Conservation (phyloP, 192 early-diverging fungal species). For the Dissophora globulifera region DNA sequence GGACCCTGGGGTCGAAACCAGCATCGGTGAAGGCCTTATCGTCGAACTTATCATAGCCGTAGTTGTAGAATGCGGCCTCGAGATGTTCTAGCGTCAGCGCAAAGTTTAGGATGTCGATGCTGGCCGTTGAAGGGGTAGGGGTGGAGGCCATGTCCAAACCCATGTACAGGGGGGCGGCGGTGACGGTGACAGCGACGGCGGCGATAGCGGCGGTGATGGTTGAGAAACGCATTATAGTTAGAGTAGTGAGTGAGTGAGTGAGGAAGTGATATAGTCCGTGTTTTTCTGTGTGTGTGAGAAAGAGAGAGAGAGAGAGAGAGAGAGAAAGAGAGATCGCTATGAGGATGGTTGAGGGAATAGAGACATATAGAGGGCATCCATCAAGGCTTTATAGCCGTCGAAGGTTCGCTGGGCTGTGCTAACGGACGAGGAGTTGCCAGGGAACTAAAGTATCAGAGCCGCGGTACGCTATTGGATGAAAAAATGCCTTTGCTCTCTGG, state of each 20-base stretch:
- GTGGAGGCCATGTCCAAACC: not conserved
- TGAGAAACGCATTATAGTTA: conserved; percentile 1
- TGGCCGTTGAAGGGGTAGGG: not conserved
- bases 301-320: too few species aligned
- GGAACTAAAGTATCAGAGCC: too few species aligned
- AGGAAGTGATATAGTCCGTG: not conserved
- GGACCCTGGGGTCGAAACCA: conserved; percentile 18
- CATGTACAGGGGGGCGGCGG: not conserved
- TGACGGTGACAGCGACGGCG: not conserved
- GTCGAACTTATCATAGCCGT: conserved; percentile 22
- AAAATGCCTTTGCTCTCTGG: too few species aligned
- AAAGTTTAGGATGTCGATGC: conserved; percentile 15
- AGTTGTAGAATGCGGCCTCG: conserved; percentile 35
- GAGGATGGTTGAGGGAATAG: not conserved
- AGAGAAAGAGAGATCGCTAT: not conserved
- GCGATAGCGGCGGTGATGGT: too few species aligned
- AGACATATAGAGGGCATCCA: too few species aligned
- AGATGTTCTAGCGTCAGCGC: conserved; percentile 39
- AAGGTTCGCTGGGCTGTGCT: too few species aligned
- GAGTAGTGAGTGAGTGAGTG: not conserved
- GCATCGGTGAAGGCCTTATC: conserved; percentile 12
- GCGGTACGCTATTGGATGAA: too few species aligned
- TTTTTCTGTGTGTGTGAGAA: too few species aligned
- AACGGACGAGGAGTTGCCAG: too few species aligned
- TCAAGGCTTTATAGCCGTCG: too few species aligned